Percentiles rank a stretch among this genome's conserved stretches.
Conservation (phyloP, 768 basidiomycete species). For the Agaricus blazei region DNA sequence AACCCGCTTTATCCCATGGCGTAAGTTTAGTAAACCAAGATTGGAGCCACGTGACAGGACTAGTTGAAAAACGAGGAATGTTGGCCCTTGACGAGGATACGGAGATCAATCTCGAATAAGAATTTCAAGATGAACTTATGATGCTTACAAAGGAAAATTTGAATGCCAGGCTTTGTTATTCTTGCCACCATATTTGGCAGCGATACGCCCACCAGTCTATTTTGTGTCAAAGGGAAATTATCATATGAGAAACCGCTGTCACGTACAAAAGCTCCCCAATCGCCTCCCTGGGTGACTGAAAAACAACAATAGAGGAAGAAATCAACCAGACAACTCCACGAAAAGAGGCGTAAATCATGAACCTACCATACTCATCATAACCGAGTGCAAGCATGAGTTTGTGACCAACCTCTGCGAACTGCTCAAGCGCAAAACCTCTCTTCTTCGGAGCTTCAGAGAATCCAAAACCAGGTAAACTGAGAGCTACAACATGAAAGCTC, state of each 20-base stretch:
- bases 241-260: background rate
- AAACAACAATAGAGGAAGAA: too few relatives aligned
- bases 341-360: too few relatives aligned
- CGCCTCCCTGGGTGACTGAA: slow-evolving; percentile 26
- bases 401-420: slow-evolving; percentile 49
- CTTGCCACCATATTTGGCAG: slow-evolving; percentile 25
- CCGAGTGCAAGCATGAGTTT: slow-evolving; percentile 47
- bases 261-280: slow-evolving; percentile 17
- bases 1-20: slow-evolving; percentile 27
- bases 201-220: slow-evolving; percentile 24
- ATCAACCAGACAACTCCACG: too few relatives aligned
- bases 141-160: slow-evolving; percentile 37
- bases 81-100: slow-evolving; percentile 7
- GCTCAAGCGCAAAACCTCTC: slow-evolving; percentile 38
- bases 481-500: slow-evolving; percentile 57
- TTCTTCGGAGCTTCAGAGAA: slow-evolving; percentile 53
- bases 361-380: slow-evolving; percentile 42
- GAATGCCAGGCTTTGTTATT: slow-evolving; percentile 50
- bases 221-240: background rate
- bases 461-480: slow-evolving; percentile 56
- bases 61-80: slow-evolving; percentile 17
- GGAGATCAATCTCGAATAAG: background rate
- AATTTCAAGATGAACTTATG: background rate
- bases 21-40: slow-evolving; percentile 23
- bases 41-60: slow-evolving; percentile 20